A percentile compares a stretch with the other conserved stretches of the same genome.
Evolutionary conservation across 768 basidiomycete species (phyloP).

Genomic region (Termitomyces sp.): DNA sequence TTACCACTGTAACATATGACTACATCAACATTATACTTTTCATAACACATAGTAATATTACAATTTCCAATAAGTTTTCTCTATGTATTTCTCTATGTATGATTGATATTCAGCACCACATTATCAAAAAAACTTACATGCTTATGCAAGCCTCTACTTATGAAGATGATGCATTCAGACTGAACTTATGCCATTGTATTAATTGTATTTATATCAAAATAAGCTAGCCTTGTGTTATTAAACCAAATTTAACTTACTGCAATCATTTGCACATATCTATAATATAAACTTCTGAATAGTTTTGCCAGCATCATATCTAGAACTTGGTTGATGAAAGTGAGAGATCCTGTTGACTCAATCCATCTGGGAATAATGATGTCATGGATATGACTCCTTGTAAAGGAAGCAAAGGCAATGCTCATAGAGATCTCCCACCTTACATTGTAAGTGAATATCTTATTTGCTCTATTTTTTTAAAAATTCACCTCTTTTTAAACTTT

Average conservation of each 20-base stretch:
- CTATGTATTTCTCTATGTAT: background rate
- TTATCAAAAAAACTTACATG: background rate
- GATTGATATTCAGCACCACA: background rate
- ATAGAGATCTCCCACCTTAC: background rate
- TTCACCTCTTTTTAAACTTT: background rate
- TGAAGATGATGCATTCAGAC: background rate
- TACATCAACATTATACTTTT: background rate
- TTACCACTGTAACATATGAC: background rate
- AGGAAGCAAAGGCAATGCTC: no score
- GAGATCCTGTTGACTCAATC: background rate
- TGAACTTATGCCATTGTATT: background rate
- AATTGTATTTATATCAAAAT: background rate
- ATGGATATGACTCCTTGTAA: background rate
- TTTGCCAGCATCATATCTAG: background rate
- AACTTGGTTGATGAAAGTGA: background rate
- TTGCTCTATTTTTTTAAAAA: background rate
- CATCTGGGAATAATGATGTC: background rate
- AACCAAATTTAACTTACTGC: background rate
- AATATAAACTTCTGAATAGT: background rate
- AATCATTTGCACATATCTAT: background rate
- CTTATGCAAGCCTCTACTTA: background rate
- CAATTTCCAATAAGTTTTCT: background rate
- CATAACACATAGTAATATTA: background rate
- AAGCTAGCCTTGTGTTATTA: background rate
- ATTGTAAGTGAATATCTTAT: background rate